phyloP scores from a whole-genome alignment of 2,329 filamentous ascomycete genomes.

The Tolypocladium guangdongense region DNA sequence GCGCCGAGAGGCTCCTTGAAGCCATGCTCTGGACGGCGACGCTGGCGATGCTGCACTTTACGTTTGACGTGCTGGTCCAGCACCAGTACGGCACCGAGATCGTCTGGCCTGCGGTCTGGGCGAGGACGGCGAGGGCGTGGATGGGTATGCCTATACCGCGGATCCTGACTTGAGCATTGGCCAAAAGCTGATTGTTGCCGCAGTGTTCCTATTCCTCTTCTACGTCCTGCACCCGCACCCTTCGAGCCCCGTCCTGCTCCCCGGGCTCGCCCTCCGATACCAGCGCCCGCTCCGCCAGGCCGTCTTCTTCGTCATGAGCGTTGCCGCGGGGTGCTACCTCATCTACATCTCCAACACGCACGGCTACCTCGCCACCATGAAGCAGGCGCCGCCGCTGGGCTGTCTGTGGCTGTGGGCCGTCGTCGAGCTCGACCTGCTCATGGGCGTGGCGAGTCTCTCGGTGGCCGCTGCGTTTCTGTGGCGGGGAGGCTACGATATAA shows the following conservation, averaged over 20 bases:
- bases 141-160: constrained; percentile 26
- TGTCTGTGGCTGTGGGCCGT: constrained; percentile 91
- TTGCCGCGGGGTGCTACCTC: constrained; percentile 62
- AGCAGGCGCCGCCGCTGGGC: constrained; percentile 77
- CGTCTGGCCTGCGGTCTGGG: constrained; percentile 43
- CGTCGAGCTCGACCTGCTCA: constrained; percentile 66
- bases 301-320: constrained; percentile 53
- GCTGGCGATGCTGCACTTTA: constrained; percentile 63
- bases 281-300: constrained; percentile 41
- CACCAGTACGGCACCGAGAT: constrained; percentile 65
- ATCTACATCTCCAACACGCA: constrained; percentile 70
- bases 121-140: constrained; percentile 41
- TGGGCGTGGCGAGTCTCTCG: constrained; percentile 46
- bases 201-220: constrained; percentile 45
- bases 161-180: background rate
- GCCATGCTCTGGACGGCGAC: constrained; percentile 47
- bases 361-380: constrained; percentile 83
- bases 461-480: constrained; percentile 34
- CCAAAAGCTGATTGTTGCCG: background rate
- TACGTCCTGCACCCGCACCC: constrained; percentile 45
- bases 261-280: constrained; percentile 33
- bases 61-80: constrained; percentile 68
- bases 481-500: constrained; percentile 37
- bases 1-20: constrained; percentile 42
- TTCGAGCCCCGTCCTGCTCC: constrained; percentile 37